Evolutionary conservation across 2,329 filamentous ascomycete genomes (phyloP).

Genomic region (Paecilomyces formosus): DNA sequence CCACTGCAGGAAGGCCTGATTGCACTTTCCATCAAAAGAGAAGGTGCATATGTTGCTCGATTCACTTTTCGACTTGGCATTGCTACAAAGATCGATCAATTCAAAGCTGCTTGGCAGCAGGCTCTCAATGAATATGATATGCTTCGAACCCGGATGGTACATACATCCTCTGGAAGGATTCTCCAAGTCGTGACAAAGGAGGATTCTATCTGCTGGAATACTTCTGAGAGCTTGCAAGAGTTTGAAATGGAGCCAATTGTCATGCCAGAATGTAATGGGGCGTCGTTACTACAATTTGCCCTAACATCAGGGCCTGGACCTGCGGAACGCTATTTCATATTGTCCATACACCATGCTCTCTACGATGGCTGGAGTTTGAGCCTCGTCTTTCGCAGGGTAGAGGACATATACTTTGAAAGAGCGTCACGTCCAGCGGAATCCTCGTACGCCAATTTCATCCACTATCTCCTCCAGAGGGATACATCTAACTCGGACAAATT

Average conservation of each 20-base stretch:
- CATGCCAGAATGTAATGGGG: conserved; percentile 27
- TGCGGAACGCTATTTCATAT: conserved; percentile 34
- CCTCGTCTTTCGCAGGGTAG: conserved; percentile 28
- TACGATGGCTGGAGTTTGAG: conserved; percentile 45
- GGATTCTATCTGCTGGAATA: conserved; percentile 26
- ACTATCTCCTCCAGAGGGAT: conserved; percentile 20
- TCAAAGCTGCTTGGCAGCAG: conserved; percentile 42
- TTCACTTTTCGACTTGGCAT: conserved; percentile 34
- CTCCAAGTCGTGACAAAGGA: conserved; percentile 34
- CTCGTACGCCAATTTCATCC: conserved; percentile 17
- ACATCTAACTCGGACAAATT: conserved; percentile 21
- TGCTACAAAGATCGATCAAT: conserved; percentile 31
- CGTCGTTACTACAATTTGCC: conserved; percentile 24
- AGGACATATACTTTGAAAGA: conserved; percentile 23
- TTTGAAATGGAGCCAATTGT: conserved; percentile 16
- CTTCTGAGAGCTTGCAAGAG: conserved; percentile 18
- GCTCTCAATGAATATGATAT: conserved; percentile 40
- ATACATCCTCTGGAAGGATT: conserved; percentile 29
- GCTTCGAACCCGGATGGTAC: conserved; percentile 41
- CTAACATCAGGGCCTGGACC: conserved; percentile 21
- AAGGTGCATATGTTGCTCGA: conserved; percentile 43
- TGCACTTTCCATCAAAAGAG: conserved; percentile 40
- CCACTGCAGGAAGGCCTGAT: conserved; percentile 40
- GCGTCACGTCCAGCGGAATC: neutral
- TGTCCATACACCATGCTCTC: conserved; percentile 45